Conservation (phyloP, 257 asterid species). For the Lavandula angustifolia region DNA sequence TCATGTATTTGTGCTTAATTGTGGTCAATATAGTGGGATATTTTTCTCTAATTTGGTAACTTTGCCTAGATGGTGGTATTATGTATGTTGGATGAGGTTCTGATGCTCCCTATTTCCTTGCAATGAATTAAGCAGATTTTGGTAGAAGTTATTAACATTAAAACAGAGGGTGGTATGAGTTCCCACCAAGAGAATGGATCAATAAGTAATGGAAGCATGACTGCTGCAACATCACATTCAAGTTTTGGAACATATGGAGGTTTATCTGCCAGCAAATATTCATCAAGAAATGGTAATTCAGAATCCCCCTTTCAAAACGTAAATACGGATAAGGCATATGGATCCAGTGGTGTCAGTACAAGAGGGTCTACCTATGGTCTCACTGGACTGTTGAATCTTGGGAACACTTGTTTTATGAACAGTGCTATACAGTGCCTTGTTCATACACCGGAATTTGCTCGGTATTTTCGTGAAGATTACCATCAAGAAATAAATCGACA, state of each 20-base stretch:
- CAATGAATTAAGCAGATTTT: constrained; percentile 62
- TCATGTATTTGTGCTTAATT: constrained; percentile 1
- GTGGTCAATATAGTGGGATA: constrained; percentile 8
- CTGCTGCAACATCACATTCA: constrained; percentile 53
- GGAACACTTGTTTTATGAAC: constrained; percentile 98
- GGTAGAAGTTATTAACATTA: constrained; percentile 65
- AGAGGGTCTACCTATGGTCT: constrained; percentile 94
- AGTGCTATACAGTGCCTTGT: constrained; percentile 98
- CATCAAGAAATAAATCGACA: constrained; percentile 93
- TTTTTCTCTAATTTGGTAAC: constrained; percentile 28
- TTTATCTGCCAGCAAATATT: constrained; percentile 59
- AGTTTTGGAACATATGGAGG: constrained; percentile 65
- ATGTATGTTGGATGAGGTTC: constrained; percentile 30
- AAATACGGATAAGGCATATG: constrained; percentile 63
- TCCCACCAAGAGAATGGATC: constrained; percentile 71
- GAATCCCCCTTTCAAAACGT: constrained; percentile 55
- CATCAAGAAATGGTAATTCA: constrained; percentile 76
- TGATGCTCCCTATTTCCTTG: constrained; percentile 36
- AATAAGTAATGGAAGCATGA: constrained; percentile 55
- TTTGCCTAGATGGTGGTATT: constrained; percentile 27
- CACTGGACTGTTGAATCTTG: constrained; percentile 93
- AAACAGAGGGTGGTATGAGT: constrained; percentile 47
- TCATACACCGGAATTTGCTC: constrained; percentile 95
- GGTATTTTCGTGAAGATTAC: constrained; percentile 93
- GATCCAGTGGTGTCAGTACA: constrained; percentile 81